A percentile compares a stretch with the other conserved stretches of the same genome.
These are phyloP conservation scores for Lentinula raphanica DNA, from an alignment of 768 basidiomycete genomes.

Conservation along the genomic window DNA sequence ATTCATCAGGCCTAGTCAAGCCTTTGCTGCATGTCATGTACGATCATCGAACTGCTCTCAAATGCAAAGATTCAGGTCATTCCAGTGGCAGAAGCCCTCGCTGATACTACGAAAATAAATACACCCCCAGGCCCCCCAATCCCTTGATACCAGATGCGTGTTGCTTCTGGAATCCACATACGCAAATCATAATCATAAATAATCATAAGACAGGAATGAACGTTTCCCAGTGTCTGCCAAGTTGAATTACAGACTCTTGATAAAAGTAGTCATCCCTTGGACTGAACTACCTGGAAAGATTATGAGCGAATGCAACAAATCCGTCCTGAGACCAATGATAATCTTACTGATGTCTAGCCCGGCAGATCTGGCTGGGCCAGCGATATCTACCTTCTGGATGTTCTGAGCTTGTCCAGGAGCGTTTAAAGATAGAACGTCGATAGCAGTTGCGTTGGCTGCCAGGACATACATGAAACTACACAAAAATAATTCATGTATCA, in stretches of 20 bases:
- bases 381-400: slow-evolving; percentile 27
- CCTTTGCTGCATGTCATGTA: too few relatives aligned
- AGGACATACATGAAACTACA: slow-evolving; percentile 37
- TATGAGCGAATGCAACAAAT: background rate
- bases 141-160: too few relatives aligned
- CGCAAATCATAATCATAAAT: background rate
- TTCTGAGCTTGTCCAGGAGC: slow-evolving; percentile 29
- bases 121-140: too few relatives aligned
- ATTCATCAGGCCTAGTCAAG: too few relatives aligned
- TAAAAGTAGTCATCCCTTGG: slow-evolving; percentile 18
- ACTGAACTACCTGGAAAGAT: background rate
- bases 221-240: too few relatives aligned
- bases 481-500: background rate
- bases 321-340: background rate
- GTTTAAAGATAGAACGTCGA: slow-evolving; percentile 35
- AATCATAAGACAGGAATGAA: background rate
- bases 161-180: too few relatives aligned
- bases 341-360: slow-evolving; percentile 31
- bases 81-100: too few relatives aligned
- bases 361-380: slow-evolving; percentile 24
- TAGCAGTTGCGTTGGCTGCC: slow-evolving; percentile 30
- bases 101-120: background rate
- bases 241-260: slow-evolving; percentile 7
- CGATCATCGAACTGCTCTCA: too few relatives aligned
- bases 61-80: too few relatives aligned